These are phyloP conservation scores for Leccinum huronense DNA, from an alignment of 1,284 basidiomycete species.

Conservation along the genomic window DNA sequence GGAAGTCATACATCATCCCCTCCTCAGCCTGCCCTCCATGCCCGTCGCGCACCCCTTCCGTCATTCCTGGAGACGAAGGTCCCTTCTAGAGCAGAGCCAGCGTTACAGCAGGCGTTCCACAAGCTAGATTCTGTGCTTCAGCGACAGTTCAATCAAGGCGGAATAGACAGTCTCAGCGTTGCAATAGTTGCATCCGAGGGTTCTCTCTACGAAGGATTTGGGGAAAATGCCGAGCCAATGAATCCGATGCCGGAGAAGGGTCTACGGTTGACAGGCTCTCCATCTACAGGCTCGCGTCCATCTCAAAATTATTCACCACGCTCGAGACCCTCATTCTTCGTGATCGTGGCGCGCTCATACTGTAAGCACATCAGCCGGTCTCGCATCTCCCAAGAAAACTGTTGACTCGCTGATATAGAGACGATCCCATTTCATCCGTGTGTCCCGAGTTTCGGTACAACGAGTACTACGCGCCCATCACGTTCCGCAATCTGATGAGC, in stretches of 20 bases:
- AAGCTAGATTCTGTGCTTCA: slow-evolving; percentile 15
- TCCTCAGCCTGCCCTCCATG: slow-evolving; percentile 4
- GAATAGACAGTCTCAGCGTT: slow-evolving; percentile 30
- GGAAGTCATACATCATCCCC: background rate
- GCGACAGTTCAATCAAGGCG: slow-evolving; percentile 16
- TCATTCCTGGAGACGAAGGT: slow-evolving; percentile 17
- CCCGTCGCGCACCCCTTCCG: slow-evolving; percentile 23
- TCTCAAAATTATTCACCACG: slow-evolving; percentile 48
- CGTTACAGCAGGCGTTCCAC: slow-evolving; percentile 15
- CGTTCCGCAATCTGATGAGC: slow-evolving; percentile 45
- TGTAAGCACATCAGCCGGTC: slow-evolving; percentile 33
- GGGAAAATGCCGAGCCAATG: slow-evolving; percentile 43
- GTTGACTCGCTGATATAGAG: slow-evolving; percentile 11
- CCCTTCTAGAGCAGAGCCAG: slow-evolving; percentile 19
- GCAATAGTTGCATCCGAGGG: slow-evolving; percentile 31
- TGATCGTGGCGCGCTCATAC: slow-evolving; percentile 42
- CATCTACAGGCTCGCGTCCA: slow-evolving; percentile 48
- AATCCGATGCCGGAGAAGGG: slow-evolving; percentile 28
- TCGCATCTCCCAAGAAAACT: background rate
- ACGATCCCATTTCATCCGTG: slow-evolving; percentile 26
- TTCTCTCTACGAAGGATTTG: slow-evolving; percentile 28
- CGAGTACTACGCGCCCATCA: slow-evolving; percentile 37
- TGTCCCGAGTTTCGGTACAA: slow-evolving; percentile 26
- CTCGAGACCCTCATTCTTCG: slow-evolving; percentile 47
- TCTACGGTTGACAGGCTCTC: slow-evolving; percentile 39